Evolutionary conservation across 2,329 filamentous ascomycete species (phyloP), one percentile per base, ranked within the genome.

Genomic region (Apiospora phragmitis): DNA sequence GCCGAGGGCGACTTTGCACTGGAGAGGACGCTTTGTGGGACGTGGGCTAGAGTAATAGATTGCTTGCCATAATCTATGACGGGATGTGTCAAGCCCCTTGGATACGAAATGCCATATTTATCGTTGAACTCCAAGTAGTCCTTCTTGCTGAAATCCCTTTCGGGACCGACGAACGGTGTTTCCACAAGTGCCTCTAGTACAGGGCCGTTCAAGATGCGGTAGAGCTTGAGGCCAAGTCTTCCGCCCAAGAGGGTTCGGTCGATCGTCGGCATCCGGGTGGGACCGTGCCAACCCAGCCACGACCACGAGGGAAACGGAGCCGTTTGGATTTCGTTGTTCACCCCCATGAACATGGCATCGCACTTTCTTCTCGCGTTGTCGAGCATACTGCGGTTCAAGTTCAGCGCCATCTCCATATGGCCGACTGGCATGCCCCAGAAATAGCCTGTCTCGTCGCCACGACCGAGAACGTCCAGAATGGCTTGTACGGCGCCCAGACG

Each of bases 251-350:
- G n/a, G 26, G 43, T 32, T 32, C 41, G 18, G 11, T 35, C 41
- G 8, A 59, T 29, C 16, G 47, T 38, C 18, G 16, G 24, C 67
- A 68, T 68, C 24, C 18, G 8, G 1, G 29, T 16, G 26, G 24
- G 18, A 16, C 67, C 67, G 42, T 51, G 43, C 67, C 67, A 68
- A 29, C 67, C 67, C 32, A 59, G 24, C 67, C 67, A 68, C 12
- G 67, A 68, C 67, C 67, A 68, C n/a, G n/a, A 35, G 16, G 67
- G 67, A 32, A 68, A 68, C 14, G 67, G 67, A 14, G 24, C 18
- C 8, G 67, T 29, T 9, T 51, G 43, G 32, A 35, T 16, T 45
- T 35, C 67, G 32, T 59, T 47, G 12, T 38, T 16, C 4, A 12
- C 16, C 16, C 67, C 67, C 65, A 67, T 67, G 41, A 43, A 67